Conservation (phyloP, 106 monocot species). For the Dioscorea zingiberensis region DNA sequence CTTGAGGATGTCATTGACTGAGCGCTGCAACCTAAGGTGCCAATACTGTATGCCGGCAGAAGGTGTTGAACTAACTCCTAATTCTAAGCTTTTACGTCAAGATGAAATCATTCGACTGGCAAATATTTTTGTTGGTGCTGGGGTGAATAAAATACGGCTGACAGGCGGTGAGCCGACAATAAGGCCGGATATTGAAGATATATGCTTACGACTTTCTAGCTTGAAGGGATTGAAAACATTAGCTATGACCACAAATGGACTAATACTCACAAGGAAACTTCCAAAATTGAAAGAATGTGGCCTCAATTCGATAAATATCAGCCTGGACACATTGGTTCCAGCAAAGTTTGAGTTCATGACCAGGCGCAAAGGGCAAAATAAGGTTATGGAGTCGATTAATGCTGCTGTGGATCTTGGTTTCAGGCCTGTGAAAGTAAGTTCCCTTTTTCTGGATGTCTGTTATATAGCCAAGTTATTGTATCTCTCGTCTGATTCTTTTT, state of each 20-base stretch:
- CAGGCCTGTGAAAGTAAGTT: conserved; percentile 78
- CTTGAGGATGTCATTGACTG: conserved; percentile 87
- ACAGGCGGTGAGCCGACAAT: conserved; percentile 97
- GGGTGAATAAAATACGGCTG: conserved; percentile 86
- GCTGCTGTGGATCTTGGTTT: conserved; percentile 80
- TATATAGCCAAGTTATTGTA: too few species aligned
- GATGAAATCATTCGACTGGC: conserved; percentile 80
- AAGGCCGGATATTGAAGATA: conserved; percentile 94
- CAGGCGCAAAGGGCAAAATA: conserved; percentile 78
- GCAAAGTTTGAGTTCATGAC: conserved; percentile 99
- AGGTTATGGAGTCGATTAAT: conserved; percentile 79
- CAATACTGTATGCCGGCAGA: conserved; percentile 99
- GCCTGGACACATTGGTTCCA: conserved; percentile 94
- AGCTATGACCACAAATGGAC: conserved; percentile 92
- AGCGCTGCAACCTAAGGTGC: conserved; percentile 94
- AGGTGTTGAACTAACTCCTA: conserved; percentile 87
- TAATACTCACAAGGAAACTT: conserved; percentile 76
- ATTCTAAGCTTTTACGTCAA: conserved; percentile 45
- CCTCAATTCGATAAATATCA: conserved; percentile 73
- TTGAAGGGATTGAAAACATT: conserved; percentile 85
- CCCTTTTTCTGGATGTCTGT: background rate
- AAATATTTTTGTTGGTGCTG: conserved; percentile 70
- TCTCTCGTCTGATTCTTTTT: too few species aligned
- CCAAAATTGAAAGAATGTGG: conserved; percentile 91
- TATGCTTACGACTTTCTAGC: conserved; percentile 65